Base-by-base conservation (phyloP, 768 basidiomycete species). In the Rhodotorula kratochvilovae region DNA sequence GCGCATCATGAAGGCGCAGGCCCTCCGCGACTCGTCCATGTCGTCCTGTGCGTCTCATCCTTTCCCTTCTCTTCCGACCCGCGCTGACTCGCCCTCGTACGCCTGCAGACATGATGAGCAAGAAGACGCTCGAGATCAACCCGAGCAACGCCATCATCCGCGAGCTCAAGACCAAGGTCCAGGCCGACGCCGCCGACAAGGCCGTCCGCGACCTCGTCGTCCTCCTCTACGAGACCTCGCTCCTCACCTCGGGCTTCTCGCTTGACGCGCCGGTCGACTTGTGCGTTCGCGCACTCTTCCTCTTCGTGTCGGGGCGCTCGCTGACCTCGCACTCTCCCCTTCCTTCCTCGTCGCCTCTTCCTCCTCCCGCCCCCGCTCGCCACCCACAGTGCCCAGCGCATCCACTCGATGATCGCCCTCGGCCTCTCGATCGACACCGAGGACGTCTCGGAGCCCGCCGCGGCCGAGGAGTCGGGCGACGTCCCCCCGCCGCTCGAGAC, bases 1-100 rank as follows among this genome's bases (percentile, higher is more conserved):
- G 73, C 57, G 94, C 82, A 96, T 97, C 85, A 97, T 98, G 95
- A 95, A 95, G 84, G 93, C 95, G 21, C 94, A 98, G 83, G 94
- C 94, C 42, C 87, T 95, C 67, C 90, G 92, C 73, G 92, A 95
- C 81, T 91, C 91, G 27, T 92, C 90, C 71, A 95, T 95, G 94
- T 96, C 93, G 35, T 95, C 92, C 35, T 97, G 68, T 70, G 13
- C 50, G 68, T 63, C 19, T 4, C 33, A 12, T 42, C 33, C 17
- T n/a, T 54, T 19, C 27, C 29, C 7, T 3, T 36, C 23, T 6
- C 8, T 25, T 23, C 19, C 29, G 21, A 8, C 5, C 29, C 3
- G 11, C 56, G 43, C 61, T 63, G 36, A 58, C 56, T n/a, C 21
- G 15, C 15, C 12, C 27, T 4, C 42, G 4, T 31, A 16, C 54